These are phyloP conservation scores for Anthracocystis panici-leucophaei DNA, from an alignment of 1,284 basidiomycete species.

Conservation along the genomic window DNA sequence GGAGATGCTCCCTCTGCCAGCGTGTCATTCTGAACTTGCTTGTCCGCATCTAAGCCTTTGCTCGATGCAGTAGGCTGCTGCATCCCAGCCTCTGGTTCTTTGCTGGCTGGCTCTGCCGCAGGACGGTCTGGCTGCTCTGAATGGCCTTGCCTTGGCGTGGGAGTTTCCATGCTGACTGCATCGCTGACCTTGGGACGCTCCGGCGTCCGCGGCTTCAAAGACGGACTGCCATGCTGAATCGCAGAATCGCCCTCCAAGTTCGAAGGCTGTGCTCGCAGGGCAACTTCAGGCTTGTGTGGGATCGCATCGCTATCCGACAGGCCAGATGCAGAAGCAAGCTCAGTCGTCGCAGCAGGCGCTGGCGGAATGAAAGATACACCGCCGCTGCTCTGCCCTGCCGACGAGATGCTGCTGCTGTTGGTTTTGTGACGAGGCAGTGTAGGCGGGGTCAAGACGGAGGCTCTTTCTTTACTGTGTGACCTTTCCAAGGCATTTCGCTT, in stretches of 20 bases:
- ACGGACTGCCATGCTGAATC: background rate
- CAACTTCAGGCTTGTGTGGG: constrained; percentile 7
- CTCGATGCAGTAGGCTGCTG: background rate
- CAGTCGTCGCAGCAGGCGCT: constrained; percentile 37
- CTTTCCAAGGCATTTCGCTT: constrained; percentile 22
- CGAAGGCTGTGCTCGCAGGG: background rate
- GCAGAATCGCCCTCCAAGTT: background rate
- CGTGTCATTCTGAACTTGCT: background rate
- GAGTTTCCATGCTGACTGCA: background rate
- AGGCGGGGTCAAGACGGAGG: constrained; percentile 5
- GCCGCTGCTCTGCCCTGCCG: constrained; percentile 29
- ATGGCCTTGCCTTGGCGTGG: background rate
- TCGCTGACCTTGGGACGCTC: constrained; percentile 13
- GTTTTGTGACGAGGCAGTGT: constrained; percentile 25
- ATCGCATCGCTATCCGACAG: constrained; percentile 8
- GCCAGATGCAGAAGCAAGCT: constrained; percentile 26
- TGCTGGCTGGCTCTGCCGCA: background rate
- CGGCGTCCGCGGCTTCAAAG: constrained; percentile 13
- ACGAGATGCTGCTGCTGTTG: constrained; percentile 40
- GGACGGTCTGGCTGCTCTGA: background rate
- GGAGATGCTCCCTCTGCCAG: background rate
- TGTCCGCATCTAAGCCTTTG: background rate
- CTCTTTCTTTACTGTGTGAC: constrained; percentile 21
- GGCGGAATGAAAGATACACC: constrained; percentile 49
- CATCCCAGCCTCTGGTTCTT: background rate